These are phyloP conservation scores for Oryza officinalis DNA, from an alignment of 176 grass and related monocot species.

Conservation along the genomic window DNA sequence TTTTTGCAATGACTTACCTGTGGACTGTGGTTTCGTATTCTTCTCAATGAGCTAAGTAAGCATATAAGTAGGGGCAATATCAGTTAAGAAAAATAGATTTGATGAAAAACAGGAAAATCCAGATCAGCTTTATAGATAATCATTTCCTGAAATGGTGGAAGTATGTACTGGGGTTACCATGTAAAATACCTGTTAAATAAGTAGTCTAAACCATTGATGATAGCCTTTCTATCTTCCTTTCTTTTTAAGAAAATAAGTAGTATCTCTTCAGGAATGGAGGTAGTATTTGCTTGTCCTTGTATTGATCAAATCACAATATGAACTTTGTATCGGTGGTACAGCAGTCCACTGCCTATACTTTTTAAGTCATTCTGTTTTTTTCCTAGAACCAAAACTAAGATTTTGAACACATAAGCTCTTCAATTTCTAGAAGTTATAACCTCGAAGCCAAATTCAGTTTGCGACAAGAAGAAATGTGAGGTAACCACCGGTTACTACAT, in stretches of 20 bases:
- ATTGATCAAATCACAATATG: no score
- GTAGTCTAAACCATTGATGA: background rate
- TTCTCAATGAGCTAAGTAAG: background rate
- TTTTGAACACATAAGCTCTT: background rate
- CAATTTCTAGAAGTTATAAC: constrained; percentile 1
- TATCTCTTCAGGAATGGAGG: no score
- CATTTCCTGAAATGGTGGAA: no score
- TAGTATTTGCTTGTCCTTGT: background rate
- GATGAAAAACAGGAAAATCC: background rate
- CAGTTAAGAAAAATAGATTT: background rate
- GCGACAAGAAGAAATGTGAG: background rate
- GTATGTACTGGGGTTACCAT: no score
- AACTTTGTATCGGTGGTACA: no score
- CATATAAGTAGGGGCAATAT: background rate
- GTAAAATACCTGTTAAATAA: no score
- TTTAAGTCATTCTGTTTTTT: background rate
- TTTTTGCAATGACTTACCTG: background rate
- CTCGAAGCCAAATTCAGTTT: background rate
- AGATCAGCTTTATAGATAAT: background rate
- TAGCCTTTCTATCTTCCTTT: background rate
- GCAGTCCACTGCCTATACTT: background rate
- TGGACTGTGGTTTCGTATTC: background rate
- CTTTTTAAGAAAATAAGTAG: background rate
- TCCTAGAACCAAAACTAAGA: background rate
- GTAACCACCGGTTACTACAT: background rate